Evolutionary conservation across 129 eudicot genomes (phyloP).

Genomic region (Helianthus tuberosus): DNA sequence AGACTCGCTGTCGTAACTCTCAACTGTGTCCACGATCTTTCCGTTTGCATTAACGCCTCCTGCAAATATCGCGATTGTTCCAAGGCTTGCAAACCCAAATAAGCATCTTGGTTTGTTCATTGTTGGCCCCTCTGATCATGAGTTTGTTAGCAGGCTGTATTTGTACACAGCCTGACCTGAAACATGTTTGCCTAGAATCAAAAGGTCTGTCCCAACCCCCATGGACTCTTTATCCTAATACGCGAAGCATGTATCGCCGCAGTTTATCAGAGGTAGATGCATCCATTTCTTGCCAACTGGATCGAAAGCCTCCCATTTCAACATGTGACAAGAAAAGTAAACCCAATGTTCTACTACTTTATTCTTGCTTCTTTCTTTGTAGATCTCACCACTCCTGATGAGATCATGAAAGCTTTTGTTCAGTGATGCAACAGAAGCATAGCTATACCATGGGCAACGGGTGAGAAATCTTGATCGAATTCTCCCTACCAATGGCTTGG

Average conservation of each 20-base stretch:
- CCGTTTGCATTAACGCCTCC: conserved; percentile 62
- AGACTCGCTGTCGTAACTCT: conserved; percentile 50
- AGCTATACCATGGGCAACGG: neutral
- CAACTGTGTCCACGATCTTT: conserved; percentile 40
- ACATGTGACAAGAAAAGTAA: conserved; percentile 58
- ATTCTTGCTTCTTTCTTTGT: conserved; percentile 31
- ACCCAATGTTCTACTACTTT: conserved; percentile 59
- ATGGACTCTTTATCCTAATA: conserved; percentile 63
- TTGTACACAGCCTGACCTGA: conserved; percentile 38
- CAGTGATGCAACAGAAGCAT: neutral
- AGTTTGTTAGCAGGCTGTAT: conserved; percentile 55
- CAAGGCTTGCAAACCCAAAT: conserved; percentile 72
- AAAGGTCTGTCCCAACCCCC: conserved; percentile 69
- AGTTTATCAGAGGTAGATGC: conserved; percentile 46
- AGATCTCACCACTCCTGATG: conserved; percentile 4
- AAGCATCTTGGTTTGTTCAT: conserved; percentile 62
- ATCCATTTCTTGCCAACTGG: conserved; percentile 58
- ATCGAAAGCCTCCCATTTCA: conserved; percentile 75
- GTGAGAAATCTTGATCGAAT: conserved; percentile 2
- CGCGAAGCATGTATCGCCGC: conserved; percentile 42
- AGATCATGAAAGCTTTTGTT: neutral
- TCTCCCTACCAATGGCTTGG: neutral
- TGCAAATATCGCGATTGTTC: conserved; percentile 59
- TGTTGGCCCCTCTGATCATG: conserved; percentile 46
- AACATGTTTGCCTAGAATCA: conserved; percentile 47